Evolutionary conservation across 805 yeast species (phyloP).

Genomic region (Lipomyces starkeyi): DNA sequence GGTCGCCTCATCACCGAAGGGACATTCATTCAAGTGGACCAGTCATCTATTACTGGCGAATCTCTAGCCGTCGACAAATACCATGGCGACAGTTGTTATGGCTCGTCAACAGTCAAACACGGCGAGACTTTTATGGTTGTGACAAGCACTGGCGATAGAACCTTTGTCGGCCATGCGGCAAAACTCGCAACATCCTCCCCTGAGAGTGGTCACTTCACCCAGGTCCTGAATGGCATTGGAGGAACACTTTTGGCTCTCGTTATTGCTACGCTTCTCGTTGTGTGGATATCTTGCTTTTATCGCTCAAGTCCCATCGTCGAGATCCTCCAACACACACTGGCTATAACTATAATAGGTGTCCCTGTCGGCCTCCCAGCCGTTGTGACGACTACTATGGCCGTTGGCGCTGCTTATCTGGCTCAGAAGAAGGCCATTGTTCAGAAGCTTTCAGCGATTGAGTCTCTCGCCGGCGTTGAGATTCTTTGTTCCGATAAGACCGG

Average conservation of each 20-base stretch:
- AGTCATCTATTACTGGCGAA: constrained; percentile 97
- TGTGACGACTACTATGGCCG: constrained; percentile 98
- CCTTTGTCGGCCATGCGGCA: constrained; percentile 97
- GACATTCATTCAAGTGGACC: constrained; percentile 88
- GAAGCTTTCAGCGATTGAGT: constrained; percentile 93
- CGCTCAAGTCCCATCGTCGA: constrained; percentile 85
- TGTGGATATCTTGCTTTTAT: constrained; percentile 95
- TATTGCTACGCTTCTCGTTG: constrained; percentile 81
- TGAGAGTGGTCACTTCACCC: constrained; percentile 96
- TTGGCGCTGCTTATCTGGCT: constrained; percentile 97
- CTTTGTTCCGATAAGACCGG: constrained; percentile 98
- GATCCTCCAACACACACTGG: constrained; percentile 89
- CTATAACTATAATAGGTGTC: constrained; percentile 96
- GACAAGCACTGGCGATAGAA: constrained; percentile 93
- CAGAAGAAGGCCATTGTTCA: constrained; percentile 96
- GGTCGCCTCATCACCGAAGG: constrained; percentile 89
- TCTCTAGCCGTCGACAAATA: constrained; percentile 94
- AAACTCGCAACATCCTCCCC: constrained; percentile 91
- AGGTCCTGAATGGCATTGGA: constrained; percentile 97
- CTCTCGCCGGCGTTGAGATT: constrained; percentile 95
- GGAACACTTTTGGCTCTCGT: constrained; percentile 87
- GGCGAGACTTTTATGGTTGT: constrained; percentile 96
- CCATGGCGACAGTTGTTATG: constrained; percentile 84
- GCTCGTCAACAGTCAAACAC: constrained; percentile 93
- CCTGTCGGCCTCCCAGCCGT: constrained; percentile 99